These are phyloP conservation scores for Xerocomus amazonicus DNA, from an alignment of 1,284 basidiomycete species.

Conservation along the genomic window DNA sequence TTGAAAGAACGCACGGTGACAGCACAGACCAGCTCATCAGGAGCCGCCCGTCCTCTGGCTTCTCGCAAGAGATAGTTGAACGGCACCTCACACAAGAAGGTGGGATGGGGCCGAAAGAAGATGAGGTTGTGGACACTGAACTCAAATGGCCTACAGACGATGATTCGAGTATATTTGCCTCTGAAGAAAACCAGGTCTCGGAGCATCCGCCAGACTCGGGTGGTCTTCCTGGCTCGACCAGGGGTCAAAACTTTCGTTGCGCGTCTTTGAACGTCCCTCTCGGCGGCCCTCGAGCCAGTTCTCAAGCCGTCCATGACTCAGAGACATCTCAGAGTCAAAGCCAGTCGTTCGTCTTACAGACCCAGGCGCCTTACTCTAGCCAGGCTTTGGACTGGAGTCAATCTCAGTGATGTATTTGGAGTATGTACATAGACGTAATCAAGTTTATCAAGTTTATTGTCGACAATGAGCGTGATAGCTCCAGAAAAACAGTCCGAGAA, in stretches of 20 bases:
- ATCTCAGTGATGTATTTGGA: conserved; percentile 8
- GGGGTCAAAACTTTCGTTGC: conserved; percentile 15
- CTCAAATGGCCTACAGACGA: conserved; percentile 31
- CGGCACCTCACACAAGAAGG: conserved; percentile 32
- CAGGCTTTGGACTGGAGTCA: conserved; percentile 30
- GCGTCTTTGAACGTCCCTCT: conserved; percentile 26
- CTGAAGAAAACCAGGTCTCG: not conserved
- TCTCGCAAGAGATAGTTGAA: conserved; percentile 32
- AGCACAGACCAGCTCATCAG: conserved; percentile 8
- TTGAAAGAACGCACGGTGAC: conserved; percentile 15
- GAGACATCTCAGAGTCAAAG: conserved; percentile 22
- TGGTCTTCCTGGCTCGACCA: conserved; percentile 6
- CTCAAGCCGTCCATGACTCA: conserved; percentile 5
- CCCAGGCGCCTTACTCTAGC: conserved; percentile 52
- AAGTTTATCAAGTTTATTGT: not conserved
- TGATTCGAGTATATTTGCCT: conserved; percentile 4
- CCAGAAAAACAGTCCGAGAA: conserved; percentile 11
- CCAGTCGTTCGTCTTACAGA: conserved; percentile 37
- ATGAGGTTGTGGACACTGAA: conserved; percentile 15
- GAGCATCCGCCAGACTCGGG: conserved; percentile 1
- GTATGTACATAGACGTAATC: not conserved
- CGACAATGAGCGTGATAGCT: conserved; percentile 13
- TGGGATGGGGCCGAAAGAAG: conserved; percentile 1
- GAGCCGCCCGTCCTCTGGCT: conserved; percentile 20
- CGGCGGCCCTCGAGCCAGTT: not conserved